Base-by-base conservation (phyloP, 305 asterid genomes). In the Plantago coronopus region DNA sequence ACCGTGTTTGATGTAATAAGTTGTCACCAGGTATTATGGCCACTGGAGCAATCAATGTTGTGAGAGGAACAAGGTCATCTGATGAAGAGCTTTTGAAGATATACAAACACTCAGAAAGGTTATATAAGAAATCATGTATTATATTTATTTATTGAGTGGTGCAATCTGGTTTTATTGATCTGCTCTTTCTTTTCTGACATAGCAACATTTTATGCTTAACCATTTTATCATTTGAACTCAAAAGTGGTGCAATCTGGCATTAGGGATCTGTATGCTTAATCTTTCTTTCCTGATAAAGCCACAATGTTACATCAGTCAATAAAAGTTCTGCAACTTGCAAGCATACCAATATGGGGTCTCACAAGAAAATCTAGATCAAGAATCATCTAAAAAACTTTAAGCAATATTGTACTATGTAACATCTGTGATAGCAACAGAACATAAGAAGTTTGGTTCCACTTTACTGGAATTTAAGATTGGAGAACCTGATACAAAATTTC, bases 81-180 rank as follows among this genome's bases (percentile, higher is more conserved):
- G 81, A 70, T 54, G 91, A 85, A 64, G 99, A 93, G 81, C 95
- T 93, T 67, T 74, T 87, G 78, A 95, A 80, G 64, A 87, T 93
- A 69, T 93, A 93, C 82, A 78, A 53, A 72, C 99, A 93, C 79
- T 93, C 99, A 43, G 95, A 89, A 67, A 89, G 98, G 97, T 91
- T 51, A 67, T 79, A 57, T 57, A 45, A 72, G 64, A 53, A 18
- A 21, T 75, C 59, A 58, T 64, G 16, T 49, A 55, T 62, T 31
- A 42, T 59, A 43, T 46, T 62, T 55, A 61, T 46, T 61, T 62
- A 17, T 17, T 17, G 20, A 48, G 22, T 48, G 5, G 25, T 17
- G 54, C 54, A 17, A 17, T 20, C 12, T 48, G 1, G 13, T 1
- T 48, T 48, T 48, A 17, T 48, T 1, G 43, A 38, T 38, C 15